phyloP scores from a whole-genome alignment of 257 asterid genomes.

The Penstemon eatonii region DNA sequence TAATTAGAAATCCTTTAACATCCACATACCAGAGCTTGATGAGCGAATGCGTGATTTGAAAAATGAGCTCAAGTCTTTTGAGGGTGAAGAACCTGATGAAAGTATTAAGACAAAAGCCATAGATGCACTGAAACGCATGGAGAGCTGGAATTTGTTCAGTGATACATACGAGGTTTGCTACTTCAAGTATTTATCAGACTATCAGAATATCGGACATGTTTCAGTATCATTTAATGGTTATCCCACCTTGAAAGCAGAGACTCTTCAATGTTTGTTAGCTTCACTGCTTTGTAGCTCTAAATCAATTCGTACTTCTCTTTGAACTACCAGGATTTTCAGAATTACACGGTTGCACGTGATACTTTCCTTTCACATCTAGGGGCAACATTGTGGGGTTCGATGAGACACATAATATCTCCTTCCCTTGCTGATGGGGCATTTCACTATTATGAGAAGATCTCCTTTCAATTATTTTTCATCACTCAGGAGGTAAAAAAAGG shows the following conservation, averaged over 20 bases:
- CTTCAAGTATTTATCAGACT: background rate
- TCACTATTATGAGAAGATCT: constrained; percentile 87
- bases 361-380: constrained; percentile 95
- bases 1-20: constrained; percentile 23
- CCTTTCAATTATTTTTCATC: constrained; percentile 90
- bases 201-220: background rate
- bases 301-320: constrained; percentile 26
- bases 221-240: constrained; percentile 15
- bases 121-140: constrained; percentile 97
- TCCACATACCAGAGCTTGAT: constrained; percentile 79
- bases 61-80: constrained; percentile 77
- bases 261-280: constrained; percentile 7
- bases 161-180: constrained; percentile 70
- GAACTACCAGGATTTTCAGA: constrained; percentile 68
- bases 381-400: constrained; percentile 93
- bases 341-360: constrained; percentile 97
- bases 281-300: constrained; percentile 12
- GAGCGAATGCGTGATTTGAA: constrained; percentile 97
- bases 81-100: constrained; percentile 82
- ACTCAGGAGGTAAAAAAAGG: constrained; percentile 74
- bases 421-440: constrained; percentile 98
- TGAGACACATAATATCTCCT: constrained; percentile 92
- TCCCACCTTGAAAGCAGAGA: constrained; percentile 9
- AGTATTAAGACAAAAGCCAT: constrained; percentile 69
- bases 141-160: constrained; percentile 92